Evolutionary conservation across 148 eudicot species (phyloP), one percentile per base, ranked within the genome.

Genomic region (Limonium bicolor): DNA sequence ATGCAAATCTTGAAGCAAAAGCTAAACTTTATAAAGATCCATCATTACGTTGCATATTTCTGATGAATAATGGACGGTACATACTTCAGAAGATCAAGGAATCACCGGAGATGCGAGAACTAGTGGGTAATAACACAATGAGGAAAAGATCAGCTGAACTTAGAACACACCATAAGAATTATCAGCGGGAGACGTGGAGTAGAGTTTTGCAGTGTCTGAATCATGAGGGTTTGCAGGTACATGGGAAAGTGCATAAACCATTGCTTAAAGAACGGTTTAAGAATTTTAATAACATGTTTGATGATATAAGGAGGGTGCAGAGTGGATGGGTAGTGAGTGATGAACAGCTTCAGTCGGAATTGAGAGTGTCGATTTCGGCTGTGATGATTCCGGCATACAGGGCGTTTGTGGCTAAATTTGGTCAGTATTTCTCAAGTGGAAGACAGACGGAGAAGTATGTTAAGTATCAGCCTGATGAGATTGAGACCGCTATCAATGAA

Each of bases 331-430:
- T 88, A 27, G 93, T 88, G 36, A 84, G 81, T 36, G 97, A 88
- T 19, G 74, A 70, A 35, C 97, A 88, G 54, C 70, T 88, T 12
- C 76, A 70, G 26, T 83, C 97, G 5, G 95, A 88, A 73, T 81
- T 88, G 0, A 58, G 86, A 50, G 94, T 80, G 26, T 70, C 97
- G 1, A 54, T 88, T 22, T 67, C 92, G 0, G 81, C 73, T 19
- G 72, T 88, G 16, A 75, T 88, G 60, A 80, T 80, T n/a, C 97
- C 94, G 4, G 97, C 97, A 1, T 90, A 84, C 48, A 41, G 97
- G 8, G 72, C 95, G 10, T 84, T 90, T 35, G 20, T 80, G 18
- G 86, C 71, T 4, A 64, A 92, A 63, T 88, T 79, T 24, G 69
- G 61, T 51, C 86, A 84, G 14, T 43, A 69, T 18, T 61, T 83